Conservation (phyloP, 345 rosid genomes). For the Hevea brasiliensis region DNA sequence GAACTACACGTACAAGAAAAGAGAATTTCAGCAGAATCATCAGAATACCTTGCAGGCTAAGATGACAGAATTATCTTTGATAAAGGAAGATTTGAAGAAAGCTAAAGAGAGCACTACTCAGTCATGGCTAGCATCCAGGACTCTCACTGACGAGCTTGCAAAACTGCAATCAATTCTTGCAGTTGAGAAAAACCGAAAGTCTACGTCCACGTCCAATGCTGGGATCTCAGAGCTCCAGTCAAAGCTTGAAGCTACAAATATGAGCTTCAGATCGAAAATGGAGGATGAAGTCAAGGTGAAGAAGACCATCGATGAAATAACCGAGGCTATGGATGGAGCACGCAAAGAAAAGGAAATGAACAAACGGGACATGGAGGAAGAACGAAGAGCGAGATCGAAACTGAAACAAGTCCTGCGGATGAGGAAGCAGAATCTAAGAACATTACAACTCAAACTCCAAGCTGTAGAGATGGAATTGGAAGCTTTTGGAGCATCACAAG, state of each 20-base stretch:
- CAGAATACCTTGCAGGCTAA: constrained; percentile 16
- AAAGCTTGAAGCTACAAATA: constrained; percentile 31
- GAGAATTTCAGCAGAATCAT: neutral
- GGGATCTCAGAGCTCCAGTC: constrained; percentile 35
- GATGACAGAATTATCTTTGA: constrained; percentile 35
- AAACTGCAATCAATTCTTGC: constrained; percentile 36
- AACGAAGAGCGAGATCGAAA: constrained; percentile 25
- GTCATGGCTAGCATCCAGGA: constrained; percentile 53
- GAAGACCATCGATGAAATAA: constrained; percentile 22
- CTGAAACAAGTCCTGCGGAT: constrained; percentile 41
- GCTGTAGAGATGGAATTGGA: constrained; percentile 45
- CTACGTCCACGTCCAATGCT: constrained; percentile 28
- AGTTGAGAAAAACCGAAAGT: constrained; percentile 27
- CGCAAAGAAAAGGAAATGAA: constrained; percentile 28
- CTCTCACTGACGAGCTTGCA: constrained; percentile 51
- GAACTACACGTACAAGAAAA: neutral
- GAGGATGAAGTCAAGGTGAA: constrained; percentile 35
- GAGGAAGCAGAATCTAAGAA: constrained; percentile 45
- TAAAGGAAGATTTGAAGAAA: constrained; percentile 35
- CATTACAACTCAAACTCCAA: constrained; percentile 37
- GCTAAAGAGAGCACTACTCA: constrained; percentile 44
- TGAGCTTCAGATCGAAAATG: constrained; percentile 23
- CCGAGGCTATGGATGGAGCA: constrained; percentile 17
- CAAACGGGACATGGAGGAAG: constrained; percentile 27
- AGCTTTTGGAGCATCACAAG: constrained; percentile 39